phyloP scores from a whole-genome alignment of 345 rosid genomes.

The Noccaea bulbosa region DNA sequence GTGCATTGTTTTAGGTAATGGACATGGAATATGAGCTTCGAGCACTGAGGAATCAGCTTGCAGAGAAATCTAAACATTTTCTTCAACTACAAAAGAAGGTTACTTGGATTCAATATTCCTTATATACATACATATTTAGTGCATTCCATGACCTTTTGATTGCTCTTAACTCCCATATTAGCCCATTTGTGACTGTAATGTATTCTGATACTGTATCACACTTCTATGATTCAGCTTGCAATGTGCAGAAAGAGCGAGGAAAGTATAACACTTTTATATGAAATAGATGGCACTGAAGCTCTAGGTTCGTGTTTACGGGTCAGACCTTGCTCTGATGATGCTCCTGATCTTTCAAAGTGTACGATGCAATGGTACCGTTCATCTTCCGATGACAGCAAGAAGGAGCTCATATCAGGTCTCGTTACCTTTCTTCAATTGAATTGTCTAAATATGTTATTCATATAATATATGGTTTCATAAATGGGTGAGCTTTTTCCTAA shows the following conservation, averaged over 20 bases:
- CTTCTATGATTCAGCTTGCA: slow-evolving; percentile 58
- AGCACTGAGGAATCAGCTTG: slow-evolving; percentile 82
- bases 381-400: slow-evolving; percentile 72
- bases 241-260: slow-evolving; percentile 64
- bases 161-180: slow-evolving; percentile 20
- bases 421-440: neutral
- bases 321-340: slow-evolving; percentile 63
- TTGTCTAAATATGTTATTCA: slow-evolving; percentile 1
- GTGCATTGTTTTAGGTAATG: slow-evolving; percentile 64
- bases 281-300: slow-evolving; percentile 83
- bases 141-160: neutral
- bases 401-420: slow-evolving; percentile 86
- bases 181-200: slow-evolving; percentile 14
- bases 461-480: slow-evolving; percentile 4
- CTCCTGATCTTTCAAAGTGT: slow-evolving; percentile 75
- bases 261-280: slow-evolving; percentile 56
- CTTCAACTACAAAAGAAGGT: slow-evolving; percentile 82
- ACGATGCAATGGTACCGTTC: slow-evolving; percentile 85
- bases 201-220: slow-evolving; percentile 16
- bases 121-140: neutral
- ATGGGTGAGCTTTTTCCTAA: neutral
- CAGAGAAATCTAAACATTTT: slow-evolving; percentile 74
- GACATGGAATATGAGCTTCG: slow-evolving; percentile 91
- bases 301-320: slow-evolving; percentile 80
- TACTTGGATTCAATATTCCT: slow-evolving; percentile 7